These are phyloP conservation scores for Mariannaea elegans DNA, from an alignment of 2,329 filamentous ascomycete species.

Conservation along the genomic window DNA sequence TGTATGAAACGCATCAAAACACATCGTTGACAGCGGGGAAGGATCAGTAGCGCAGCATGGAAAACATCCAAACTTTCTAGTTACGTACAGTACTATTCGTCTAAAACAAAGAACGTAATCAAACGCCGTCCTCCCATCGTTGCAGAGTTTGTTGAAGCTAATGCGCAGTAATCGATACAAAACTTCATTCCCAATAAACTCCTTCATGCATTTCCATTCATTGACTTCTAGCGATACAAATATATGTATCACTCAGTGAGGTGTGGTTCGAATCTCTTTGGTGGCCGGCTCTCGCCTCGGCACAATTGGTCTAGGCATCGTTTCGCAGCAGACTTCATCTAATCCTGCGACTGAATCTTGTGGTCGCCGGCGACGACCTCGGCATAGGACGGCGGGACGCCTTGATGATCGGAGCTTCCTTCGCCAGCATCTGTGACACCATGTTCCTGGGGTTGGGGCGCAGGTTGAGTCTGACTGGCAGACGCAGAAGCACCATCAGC, in stretches of 20 bases:
- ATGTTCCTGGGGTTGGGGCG: slow-evolving; percentile 43
- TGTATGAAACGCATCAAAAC: background rate
- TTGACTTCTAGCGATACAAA: background rate
- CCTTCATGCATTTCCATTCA: slow-evolving; percentile 19
- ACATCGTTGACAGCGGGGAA: background rate
- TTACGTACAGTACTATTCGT: slow-evolving; percentile 6
- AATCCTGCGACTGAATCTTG: slow-evolving; percentile 75
- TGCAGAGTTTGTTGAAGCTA: slow-evolving; percentile 8
- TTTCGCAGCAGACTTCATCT: slow-evolving; percentile 18
- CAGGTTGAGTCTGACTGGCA: slow-evolving; percentile 20
- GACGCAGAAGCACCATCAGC: slow-evolving; percentile 35
- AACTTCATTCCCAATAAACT: slow-evolving; percentile 25
- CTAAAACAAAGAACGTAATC: slow-evolving; percentile 17
- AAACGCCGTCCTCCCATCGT: slow-evolving; percentile 21
- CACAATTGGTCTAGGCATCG: background rate
- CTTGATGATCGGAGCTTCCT: slow-evolving; percentile 51
- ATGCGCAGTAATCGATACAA: slow-evolving; percentile 7
- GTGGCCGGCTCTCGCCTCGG: background rate
- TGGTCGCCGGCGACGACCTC: slow-evolving; percentile 90
- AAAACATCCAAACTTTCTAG: background rate
- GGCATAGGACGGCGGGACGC: slow-evolving; percentile 83
- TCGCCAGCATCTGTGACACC: slow-evolving; percentile 50
- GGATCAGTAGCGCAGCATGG: background rate
- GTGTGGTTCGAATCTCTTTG: background rate
- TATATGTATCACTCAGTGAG: background rate